Base-by-base conservation (phyloP, 257 asterid genomes). In the Orobanche coerulescens region DNA sequence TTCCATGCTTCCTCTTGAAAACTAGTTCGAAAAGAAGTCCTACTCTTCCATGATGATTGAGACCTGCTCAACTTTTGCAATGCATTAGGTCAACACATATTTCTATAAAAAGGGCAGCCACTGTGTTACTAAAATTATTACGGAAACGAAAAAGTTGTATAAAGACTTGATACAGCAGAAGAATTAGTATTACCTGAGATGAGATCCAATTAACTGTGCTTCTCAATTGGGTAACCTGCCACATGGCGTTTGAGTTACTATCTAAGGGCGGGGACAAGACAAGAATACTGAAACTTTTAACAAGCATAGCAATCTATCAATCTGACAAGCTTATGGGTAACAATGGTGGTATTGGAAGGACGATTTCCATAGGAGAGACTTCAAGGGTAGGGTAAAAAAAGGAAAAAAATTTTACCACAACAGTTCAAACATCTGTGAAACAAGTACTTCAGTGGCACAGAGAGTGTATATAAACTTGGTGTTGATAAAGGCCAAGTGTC, bases 1-100 rank as follows among this genome's bases (percentile, higher is more conserved):
- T 64, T 88, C 80, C 85, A 69, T 2, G 96, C 89, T 67, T 77
- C 92, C 77, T 81, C 94, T 65, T 67, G 81, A 71, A 70, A 84
- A 66, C 67, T 69, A 47, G 75, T 65, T 53, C 92, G 67, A 61
- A 62, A 87, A 64, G 88, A 75, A 49, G 66, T 68, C 14, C 78
- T 55, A 70, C 54, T 67, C 76, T 71, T 82, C 81, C 75, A 60
- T n/a, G 90, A 65, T 23, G 83, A 54, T 43, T 74, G 82, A 48
- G 83, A 71, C 78, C 94, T 85, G 82, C 58, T 79, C 76, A 79
- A 74, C 94, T 87, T 81, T 77, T 58, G 71, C 73, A 68, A 34
- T 50, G 48, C 75, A 79, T 65, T 23, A 68, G 72, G 76, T 78
- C 65, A 78, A 78, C 15, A 53, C 1, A 28, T 11, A 8, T 52